Evolutionary conservation across 345 rosid species (phyloP), one percentile per base, ranked within the genome.

Genomic region (Streptanthus diversifolius): DNA sequence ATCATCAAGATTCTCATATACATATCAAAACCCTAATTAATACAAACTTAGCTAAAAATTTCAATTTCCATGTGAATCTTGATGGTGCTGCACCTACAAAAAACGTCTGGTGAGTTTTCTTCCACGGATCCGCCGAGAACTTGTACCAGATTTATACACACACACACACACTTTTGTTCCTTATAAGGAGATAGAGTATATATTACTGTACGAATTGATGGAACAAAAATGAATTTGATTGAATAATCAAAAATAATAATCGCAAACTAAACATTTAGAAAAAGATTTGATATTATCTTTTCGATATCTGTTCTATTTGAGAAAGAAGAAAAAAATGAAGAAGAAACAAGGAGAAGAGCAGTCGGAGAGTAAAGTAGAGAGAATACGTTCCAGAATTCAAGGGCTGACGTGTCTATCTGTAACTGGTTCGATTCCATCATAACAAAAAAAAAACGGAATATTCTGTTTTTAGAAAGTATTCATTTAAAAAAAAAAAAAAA

Each of bases 1-100:
- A 93, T 93, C 98, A 93, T 93, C 98, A 93, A 87, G 98, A 93
- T 93, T 93, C 98, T 87, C 98, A 93, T 57, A 74, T 79, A 78
- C 79, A 79, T 21, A 78, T 53, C 19, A 40, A 49, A 77, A 65
- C 76, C 80, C 80, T 77, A 71, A 58, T 56, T 27, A 22, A 68
- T 15, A 14, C 1, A 48, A 45, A 55, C 17, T 39, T 18, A 54
- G 17, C 47, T 19, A 7, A 5, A 2, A 1, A 63, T 63, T 40
- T 37, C 33, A 47, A 44, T 37, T 80, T 76, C 66, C 79, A 81
- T 93, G 98, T 90, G 98, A 93, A 93, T 93, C 98, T 90, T 90
- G 85, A 86, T 85, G 97, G 81, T 93, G 97, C 97, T 78, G 83
- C 97, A 72, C 76, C 92, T 52, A 86, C 90, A 86, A 85, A 75